Base-by-base conservation (phyloP, 2,329 filamentous ascomycete genomes). In the Neonectria punicea region DNA sequence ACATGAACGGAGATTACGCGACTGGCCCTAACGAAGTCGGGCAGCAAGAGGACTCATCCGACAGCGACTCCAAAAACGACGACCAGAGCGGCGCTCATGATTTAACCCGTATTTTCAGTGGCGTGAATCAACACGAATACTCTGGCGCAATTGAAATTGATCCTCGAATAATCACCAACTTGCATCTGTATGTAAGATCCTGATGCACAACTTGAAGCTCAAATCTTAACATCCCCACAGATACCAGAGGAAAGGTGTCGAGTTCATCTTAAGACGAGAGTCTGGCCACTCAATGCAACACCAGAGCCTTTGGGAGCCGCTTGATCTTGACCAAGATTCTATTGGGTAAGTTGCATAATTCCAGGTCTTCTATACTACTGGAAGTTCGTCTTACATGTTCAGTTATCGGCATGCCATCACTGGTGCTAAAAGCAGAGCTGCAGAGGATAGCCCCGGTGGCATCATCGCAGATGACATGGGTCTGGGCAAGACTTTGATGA, bases 381-480 rank as follows among this genome's bases (percentile, higher is more conserved):
- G 13, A 25, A 13, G 5, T 16, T 36, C 14, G 5, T 32, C 25
- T 49, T 14, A 49, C 25, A 7, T n/a, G 2, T 30, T 5, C 25
- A 58, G 55, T 2, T 58, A 58, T 20, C 55, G 43, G 11, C 55
- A 58, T n/a, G 28, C 20, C 13, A 58, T 58, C 20, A 58, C 55
- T n/a, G 55, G 55, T 36, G 55, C 55, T 6, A 58, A 58, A 13
- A 50, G 55, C n/a, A 14, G 14, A 18, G 7, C 4, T 11, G 25
- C 44, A n/a, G 55, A 60, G 8, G 57, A 60, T 14, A 16, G 36
- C 34, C 22, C 30, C 2, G 57, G 57, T 2, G 57, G 57, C 16
- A 60, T 60, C 53, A 49, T 60, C 25, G 57, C 57, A 5, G 57
- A 60, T 30, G 57, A 53, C 13, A 60, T 60, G 57, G 57, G 57